Evolutionary conservation across 2,329 filamentous ascomycete species (phyloP), one percentile per base, ranked within the genome.

Genomic region (Fusarium nodosum): DNA sequence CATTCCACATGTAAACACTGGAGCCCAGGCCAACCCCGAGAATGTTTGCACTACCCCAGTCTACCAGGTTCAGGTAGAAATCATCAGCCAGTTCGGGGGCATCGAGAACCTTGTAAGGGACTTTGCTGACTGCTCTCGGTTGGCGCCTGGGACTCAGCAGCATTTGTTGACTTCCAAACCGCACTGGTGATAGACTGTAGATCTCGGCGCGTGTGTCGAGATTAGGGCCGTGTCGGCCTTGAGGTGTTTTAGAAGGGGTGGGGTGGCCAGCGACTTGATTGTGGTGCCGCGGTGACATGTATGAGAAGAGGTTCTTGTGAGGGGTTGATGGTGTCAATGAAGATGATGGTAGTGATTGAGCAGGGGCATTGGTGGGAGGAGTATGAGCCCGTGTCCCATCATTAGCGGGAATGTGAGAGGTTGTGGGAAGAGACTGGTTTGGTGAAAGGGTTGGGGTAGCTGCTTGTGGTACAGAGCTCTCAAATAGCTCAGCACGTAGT

Each of bases 1-100:
- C 96, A 78, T 97, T 97, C 96, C 96, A 99, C 89, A 98, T 96
- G 77, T 98, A 99, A 8, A 99, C 96, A 72, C 93, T 97, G 20
- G 92, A 93, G 20, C 94, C 94, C 28, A 99, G 83, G 0, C 96
- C 96, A 44, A 99, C 96, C 9, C 95, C 96, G 13, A 99, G 85
- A 11, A 97, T 91, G 78, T 98, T 97, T 72, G 92, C 94, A 74
- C 93, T 97, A 44, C 96, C 96, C 96, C 96, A 99, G 76, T 99
- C 96, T 5, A 99, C 95, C 28, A 99, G 83, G 75, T 99, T 99
- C 36, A 99, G 85, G 75, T 99, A 99, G 79, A 98, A 99, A 77
- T 99, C 96, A 76, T 99, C 96, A 30, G 95, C 94, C 46, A 99
- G 83, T 77, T 98, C 96, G 3, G 96, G 96, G 1, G 96, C 96